Evolutionary conservation across 805 yeast species (phyloP).

Genomic region (Priceomyces fermenticarens): DNA sequence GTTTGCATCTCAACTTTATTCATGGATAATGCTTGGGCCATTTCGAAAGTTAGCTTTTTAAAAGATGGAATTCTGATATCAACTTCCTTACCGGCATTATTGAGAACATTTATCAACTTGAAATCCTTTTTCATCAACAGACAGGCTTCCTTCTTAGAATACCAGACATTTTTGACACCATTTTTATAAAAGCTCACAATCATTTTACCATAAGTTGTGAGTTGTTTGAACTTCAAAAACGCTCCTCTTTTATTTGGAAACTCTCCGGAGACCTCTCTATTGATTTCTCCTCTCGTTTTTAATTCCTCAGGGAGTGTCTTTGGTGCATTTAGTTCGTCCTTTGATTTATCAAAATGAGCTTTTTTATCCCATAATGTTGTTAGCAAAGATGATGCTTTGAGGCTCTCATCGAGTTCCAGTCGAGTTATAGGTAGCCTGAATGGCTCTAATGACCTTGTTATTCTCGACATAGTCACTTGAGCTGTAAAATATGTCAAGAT

Average conservation of each 20-base stretch:
- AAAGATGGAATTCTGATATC: slow-evolving; percentile 31
- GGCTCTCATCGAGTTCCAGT: slow-evolving; percentile 7
- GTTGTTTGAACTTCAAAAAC: slow-evolving; percentile 33
- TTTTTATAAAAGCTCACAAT: slow-evolving; percentile 52
- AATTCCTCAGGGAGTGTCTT: slow-evolving; percentile 29
- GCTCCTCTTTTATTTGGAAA: slow-evolving; percentile 15
- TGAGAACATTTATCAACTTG: slow-evolving; percentile 17
- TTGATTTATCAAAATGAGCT: neutral
- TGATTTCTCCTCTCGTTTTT: slow-evolving; percentile 24
- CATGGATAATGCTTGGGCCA: slow-evolving; percentile 34
- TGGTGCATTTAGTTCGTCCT: slow-evolving; percentile 21
- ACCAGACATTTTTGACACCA: slow-evolving; percentile 58
- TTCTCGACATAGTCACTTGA: too few species aligned
- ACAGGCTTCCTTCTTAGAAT: slow-evolving; percentile 26
- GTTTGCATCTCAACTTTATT: slow-evolving; percentile 34
- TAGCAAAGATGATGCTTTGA: slow-evolving; percentile 13
- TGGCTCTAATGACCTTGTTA: slow-evolving; percentile 1
- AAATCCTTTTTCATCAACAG: slow-evolving; percentile 14
- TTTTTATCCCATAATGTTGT: slow-evolving; percentile 12
- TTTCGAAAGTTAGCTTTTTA: slow-evolving; percentile 30
- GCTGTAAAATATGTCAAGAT: too few species aligned
- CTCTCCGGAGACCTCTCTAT: slow-evolving; percentile 17
- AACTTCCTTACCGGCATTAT: slow-evolving; percentile 21
- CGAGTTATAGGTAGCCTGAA: slow-evolving; percentile 12
- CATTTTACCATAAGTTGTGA: slow-evolving; percentile 41